Evolutionary conservation across 306 rosid species (phyloP), one percentile per base, ranked within the genome.

Genomic region (Pyrus bretschneideri): DNA sequence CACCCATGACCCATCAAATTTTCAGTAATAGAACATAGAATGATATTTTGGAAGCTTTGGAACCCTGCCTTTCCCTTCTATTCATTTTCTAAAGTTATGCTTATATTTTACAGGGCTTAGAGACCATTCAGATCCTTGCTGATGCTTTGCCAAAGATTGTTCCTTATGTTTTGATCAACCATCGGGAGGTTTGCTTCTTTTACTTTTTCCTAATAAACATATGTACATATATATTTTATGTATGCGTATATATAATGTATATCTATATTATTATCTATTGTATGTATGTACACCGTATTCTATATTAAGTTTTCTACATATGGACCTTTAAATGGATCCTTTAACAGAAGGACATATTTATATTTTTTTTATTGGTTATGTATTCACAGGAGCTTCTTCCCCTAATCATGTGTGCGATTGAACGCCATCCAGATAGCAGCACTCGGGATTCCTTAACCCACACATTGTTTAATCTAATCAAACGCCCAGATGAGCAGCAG

Each of bases 111-210:
- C 96, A 95, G 99, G 97, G 91, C 69, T 79, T 83, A 74, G 93
- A 87, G 78, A 88, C 97, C 74, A 85, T 95, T 83, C 99, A 92
- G 87, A 86, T 92, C 82, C 91, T 95, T 78, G 96, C 99, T 67
- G 97, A 91, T 64, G 91, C 97, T 81, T 86, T 95, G 84, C 99
- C 99, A 21, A 95, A 95, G 86, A 95, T 95, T 74, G 99, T 95
- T 83, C 99, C 99, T 46, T 95, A 90, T 76, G 99, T 95, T 80
- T 80, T 95, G 87, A 95, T 95, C 87, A 95, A 95, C 81, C 99
- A 95, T 83, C 97, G 99, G 3, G 99, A 95, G 99, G 97, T 95
- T 79, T 72, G 83, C 42, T 72, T 78, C 22, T 81, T 27, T 17
- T 27, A 29, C 80, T 35, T 45, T 51, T 10, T 60, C 66, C 23